These are phyloP conservation scores for Cryphonectria carpinicola DNA, from an alignment of 2,329 filamentous ascomycete genomes.

Conservation along the genomic window DNA sequence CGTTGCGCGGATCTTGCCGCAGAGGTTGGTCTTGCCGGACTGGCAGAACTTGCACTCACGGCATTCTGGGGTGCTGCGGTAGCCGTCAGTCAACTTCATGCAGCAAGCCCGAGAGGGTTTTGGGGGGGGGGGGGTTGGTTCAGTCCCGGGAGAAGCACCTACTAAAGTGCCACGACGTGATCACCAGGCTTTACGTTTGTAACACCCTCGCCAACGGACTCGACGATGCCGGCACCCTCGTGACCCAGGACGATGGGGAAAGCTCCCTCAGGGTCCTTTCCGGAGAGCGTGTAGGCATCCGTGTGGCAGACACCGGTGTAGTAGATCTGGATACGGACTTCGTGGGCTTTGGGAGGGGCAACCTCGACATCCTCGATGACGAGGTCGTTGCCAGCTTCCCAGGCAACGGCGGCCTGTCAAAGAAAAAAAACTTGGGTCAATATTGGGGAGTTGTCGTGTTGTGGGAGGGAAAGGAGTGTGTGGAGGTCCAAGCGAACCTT, in stretches of 20 bases:
- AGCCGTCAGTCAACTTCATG: constrained; percentile 7
- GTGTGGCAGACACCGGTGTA: constrained; percentile 99
- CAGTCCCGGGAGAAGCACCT: constrained; percentile 43
- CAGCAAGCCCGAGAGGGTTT: constrained; percentile 62
- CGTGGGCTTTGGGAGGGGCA: constrained; percentile 82
- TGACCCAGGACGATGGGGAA: constrained; percentile 90
- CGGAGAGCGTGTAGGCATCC: constrained; percentile 90
- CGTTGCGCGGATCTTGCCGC: constrained; percentile 96
- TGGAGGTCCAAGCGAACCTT: constrained; percentile 18
- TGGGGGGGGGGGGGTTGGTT: too few species aligned
- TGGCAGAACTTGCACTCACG: constrained; percentile 99
- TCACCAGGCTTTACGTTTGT: constrained; percentile 93
- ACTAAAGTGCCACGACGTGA: constrained; percentile 89
- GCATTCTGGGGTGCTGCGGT: constrained; percentile 86
- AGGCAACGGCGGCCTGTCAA: constrained; percentile 87
- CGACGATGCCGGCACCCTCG: constrained; percentile 89
- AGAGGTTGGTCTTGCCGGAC: constrained; percentile 98
- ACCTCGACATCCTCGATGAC: constrained; percentile 93
- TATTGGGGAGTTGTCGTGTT: not conserved
- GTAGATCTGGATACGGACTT: constrained; percentile 95
- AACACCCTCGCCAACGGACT: constrained; percentile 92
- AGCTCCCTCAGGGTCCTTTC: constrained; percentile 95
- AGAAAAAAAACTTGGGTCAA: constrained; percentile 6
- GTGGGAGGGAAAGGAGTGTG: not conserved
- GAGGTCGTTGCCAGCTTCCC: constrained; percentile 92